phyloP scores from a whole-genome alignment of 441 rosid genomes.

The Erysimum cheiri region DNA sequence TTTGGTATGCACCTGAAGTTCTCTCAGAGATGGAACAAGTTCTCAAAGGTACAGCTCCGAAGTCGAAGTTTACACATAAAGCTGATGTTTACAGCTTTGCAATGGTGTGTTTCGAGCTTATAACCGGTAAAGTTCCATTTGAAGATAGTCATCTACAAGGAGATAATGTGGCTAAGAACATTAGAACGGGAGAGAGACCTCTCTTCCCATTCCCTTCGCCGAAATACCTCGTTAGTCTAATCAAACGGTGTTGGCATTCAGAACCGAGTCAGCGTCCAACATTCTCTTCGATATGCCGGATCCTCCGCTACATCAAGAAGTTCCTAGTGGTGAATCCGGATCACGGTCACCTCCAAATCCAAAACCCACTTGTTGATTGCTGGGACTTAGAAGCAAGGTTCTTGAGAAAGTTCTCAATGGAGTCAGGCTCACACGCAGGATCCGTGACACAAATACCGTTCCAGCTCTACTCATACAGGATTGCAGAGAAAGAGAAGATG shows the following conservation, averaged over 20 bases:
- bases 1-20: constrained; percentile 95
- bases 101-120: constrained; percentile 88
- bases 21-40: constrained; percentile 63
- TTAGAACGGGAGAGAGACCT: constrained; percentile 89
- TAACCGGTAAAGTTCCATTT: constrained; percentile 89
- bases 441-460: constrained; percentile 63
- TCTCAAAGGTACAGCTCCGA: constrained; percentile 38
- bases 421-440: constrained; percentile 40
- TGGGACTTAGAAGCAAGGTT: constrained; percentile 73
- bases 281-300: constrained; percentile 82
- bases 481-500: constrained; percentile 66
- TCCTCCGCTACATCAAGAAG: constrained; percentile 85
- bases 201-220: constrained; percentile 82
- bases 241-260: constrained; percentile 84
- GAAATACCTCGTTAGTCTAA: constrained; percentile 73
- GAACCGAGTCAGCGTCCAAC: constrained; percentile 75
- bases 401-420: constrained; percentile 50
- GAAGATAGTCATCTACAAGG: constrained; percentile 97
- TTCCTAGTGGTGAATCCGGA: constrained; percentile 72
- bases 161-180: constrained; percentile 71
- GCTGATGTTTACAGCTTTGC: constrained; percentile 94
- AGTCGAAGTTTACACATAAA: constrained; percentile 66
- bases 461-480: constrained; percentile 72
- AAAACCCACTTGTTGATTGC: constrained; percentile 64
- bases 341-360: constrained; percentile 57